These are phyloP conservation scores for Neofusicoccum cordaticola DNA, from an alignment of 2,329 filamentous ascomycete genomes.

Conservation along the genomic window DNA sequence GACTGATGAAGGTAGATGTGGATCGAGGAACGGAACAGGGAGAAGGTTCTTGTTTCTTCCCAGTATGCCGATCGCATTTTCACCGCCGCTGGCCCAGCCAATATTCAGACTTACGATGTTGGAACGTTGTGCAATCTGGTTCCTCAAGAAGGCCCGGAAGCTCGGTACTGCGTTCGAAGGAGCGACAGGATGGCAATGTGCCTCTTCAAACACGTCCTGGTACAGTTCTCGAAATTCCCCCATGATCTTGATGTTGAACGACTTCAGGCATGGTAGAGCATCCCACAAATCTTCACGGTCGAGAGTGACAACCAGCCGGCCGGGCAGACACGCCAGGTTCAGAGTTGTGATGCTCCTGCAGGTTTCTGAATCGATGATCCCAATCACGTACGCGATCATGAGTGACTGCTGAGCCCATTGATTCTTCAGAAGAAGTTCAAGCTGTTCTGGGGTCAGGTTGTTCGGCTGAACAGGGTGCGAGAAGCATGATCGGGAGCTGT, in stretches of 20 bases:
- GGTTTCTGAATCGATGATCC: constrained; percentile 58
- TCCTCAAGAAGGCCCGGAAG: constrained; percentile 54
- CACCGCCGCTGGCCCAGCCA: constrained; percentile 67
- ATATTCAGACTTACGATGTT: constrained; percentile 60
- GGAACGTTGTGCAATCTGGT: constrained; percentile 47
- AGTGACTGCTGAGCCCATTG: constrained; percentile 69
- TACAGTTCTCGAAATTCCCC: constrained; percentile 64
- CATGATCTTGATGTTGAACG: constrained; percentile 59
- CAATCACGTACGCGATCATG: constrained; percentile 64
- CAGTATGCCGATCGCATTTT: constrained; percentile 60
- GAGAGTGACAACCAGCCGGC: constrained; percentile 57
- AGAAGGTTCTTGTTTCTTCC: constrained; percentile 63
- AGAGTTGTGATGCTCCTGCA: constrained; percentile 59
- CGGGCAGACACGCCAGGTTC: constrained; percentile 64
- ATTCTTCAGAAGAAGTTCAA: constrained; percentile 66
- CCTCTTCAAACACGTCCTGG: constrained; percentile 51
- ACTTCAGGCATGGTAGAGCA: constrained; percentile 52
- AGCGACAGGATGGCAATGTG: constrained; percentile 38
- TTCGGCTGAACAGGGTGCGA: constrained; percentile 48
- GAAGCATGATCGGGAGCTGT: background rate
- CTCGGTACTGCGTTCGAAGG: constrained; percentile 52
- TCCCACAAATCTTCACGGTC: constrained; percentile 61
- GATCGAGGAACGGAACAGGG: constrained; percentile 56
- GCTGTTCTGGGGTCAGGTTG: constrained; percentile 60
- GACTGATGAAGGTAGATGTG: constrained; percentile 19